Base-by-base conservation (phyloP, 305 asterid species). In the Rubia tinctorum region DNA sequence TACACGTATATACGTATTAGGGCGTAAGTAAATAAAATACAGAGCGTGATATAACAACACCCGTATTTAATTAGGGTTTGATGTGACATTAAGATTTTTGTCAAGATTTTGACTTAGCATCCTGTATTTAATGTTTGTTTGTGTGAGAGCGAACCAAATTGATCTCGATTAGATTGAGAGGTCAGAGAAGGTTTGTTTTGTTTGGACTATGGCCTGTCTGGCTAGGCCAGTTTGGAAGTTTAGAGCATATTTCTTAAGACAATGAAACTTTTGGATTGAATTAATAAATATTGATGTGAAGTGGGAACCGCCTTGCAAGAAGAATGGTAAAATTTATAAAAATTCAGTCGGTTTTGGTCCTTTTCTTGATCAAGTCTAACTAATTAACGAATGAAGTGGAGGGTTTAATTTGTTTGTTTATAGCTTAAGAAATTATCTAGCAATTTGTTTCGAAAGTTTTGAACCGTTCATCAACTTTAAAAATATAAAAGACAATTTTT, bases 221-320 rank as follows among this genome's bases (percentile, higher is more conserved):
- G 27, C 0, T 56, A 61, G 66, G 42, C 66, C 18, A 61, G 2
- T 10, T 11, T 51, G n/a, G 34, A 58, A 8, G 37, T 15, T 71
- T 40, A 27, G 62, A 44, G 22, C 47, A 61, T 30, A 2, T 17
- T 45, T 58, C 18, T 49, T 17, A 30, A 25, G 66, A 61, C 17
- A 23, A 23, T 61, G 40, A 61, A 25, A 7, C 27, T 43, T 71
- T 23, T 14, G 14, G 20, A 17, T 61, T 53, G n/a, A 34, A 34
- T 18, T 53, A 53, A 53, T 53, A 6, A 53, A 53, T 53, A 6
- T 53, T 53, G n/a, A 30, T 23, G 66, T 25, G 39, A 23, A 23
- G 66, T 61, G 66, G 40, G 66, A 61, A 61, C 66, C 66, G n/a
- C 42, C 37, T 8, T 22, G 34, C 49, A 25, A 72, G 14, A 40